A percentile compares a stretch with the other conserved stretches of the same genome.
These are phyloP conservation scores for Pleurotus platypus DNA, from an alignment of 768 basidiomycete species.

Conservation along the genomic window DNA sequence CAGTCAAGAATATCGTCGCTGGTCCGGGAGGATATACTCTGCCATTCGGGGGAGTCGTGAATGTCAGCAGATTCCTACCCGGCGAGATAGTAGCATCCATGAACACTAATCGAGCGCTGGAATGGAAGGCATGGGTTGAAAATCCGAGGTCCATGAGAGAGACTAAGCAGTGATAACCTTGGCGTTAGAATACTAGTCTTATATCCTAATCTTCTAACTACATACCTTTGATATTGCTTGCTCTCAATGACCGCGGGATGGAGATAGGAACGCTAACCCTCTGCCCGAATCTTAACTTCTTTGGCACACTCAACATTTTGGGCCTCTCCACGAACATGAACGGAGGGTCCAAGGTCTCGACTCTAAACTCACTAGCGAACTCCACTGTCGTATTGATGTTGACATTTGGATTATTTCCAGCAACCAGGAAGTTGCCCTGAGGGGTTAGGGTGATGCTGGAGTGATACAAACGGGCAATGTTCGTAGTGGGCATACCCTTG, in stretches of 20 bases:
- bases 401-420: slow-evolving; percentile 26
- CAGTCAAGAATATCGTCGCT: background rate
- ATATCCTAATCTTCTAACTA: too few relatives aligned
- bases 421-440: slow-evolving; percentile 17
- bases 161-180: slow-evolving; percentile 11
- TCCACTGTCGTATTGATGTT: slow-evolving; percentile 7
- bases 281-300: slow-evolving; percentile 20
- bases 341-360: slow-evolving; percentile 25
- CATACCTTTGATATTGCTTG: slow-evolving; percentile 13
- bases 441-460: slow-evolving; percentile 28
- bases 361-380: slow-evolving; percentile 14
- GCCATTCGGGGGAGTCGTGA: slow-evolving; percentile 28
- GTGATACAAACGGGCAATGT: slow-evolving; percentile 28
- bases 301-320: slow-evolving; percentile 14
- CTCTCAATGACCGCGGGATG: slow-evolving; percentile 16
- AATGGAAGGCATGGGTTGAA: slow-evolving; percentile 28
- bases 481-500: slow-evolving; percentile 21
- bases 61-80: slow-evolving; percentile 21
- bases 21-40: slow-evolving; percentile 25
- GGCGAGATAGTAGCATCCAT: slow-evolving; percentile 21
- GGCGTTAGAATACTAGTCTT: background rate
- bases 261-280: slow-evolving; percentile 24
- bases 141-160: slow-evolving; percentile 26
- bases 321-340: slow-evolving; percentile 18
- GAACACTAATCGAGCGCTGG: slow-evolving; percentile 25